Base-by-base conservation (phyloP, 2,329 filamentous ascomycete species). In the Aurifilum marmelostoma region DNA sequence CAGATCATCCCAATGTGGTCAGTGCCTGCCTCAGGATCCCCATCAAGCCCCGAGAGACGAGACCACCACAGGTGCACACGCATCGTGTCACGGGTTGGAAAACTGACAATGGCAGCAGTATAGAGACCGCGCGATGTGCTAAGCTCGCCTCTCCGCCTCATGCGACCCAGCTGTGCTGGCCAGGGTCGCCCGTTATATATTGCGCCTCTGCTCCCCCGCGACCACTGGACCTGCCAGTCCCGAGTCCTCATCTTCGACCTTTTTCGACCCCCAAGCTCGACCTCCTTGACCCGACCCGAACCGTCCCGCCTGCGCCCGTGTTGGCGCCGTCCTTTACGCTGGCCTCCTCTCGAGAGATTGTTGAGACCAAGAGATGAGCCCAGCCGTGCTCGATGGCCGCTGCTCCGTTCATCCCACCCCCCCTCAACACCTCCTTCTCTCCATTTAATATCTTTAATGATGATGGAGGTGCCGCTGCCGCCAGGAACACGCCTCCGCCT, bases 391-490 rank as follows among this genome's bases (percentile, higher is more conserved):
- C 83, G 83, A 88, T 88, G 85, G 86, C 84, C 76, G 80, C 82
- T 74, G 79, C 81, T 79, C 80, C 82, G 63, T 83, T 84, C 77
- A 82, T 85, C 67, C 76, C 80, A 71, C 77, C 80, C 71, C 43
- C 65, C 34, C 77, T 81, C 47, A 76, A 80, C 73, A 79, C 79
- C 73, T 78, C 77, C 71, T 81, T 83, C 69, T 83, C 84, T 66
- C 73, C 74, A 71, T 88, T 88, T 79, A 83, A 87, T 73, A 86
- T 88, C 65, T 86, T 86, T 75, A 83, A 80, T 74, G 85, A 88
- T 78, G 80, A 34, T 34, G 34, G 79, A 62, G 67, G 64, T 58
- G 80, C 79, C 64, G 67, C 41, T 54, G 68, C 63, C 43, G 58
- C 60, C 39, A 61, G 62, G 59, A 71, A 66, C 27, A 71, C 69